These are phyloP conservation scores for Lyophyllum decastes DNA, from an alignment of 768 basidiomycete species.

Conservation along the genomic window DNA sequence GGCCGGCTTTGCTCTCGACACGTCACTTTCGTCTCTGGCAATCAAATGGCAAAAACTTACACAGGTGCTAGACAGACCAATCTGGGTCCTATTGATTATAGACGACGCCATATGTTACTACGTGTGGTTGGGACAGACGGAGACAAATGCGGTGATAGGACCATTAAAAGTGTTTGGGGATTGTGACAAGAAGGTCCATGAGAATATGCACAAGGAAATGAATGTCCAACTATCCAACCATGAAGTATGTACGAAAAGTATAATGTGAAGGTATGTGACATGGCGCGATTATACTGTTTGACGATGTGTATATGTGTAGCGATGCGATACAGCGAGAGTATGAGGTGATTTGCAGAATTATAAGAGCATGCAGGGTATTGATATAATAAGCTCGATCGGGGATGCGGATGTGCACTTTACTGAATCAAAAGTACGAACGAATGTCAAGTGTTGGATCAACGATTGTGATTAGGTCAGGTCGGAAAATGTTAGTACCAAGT, in stretches of 20 bases:
- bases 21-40: slow-evolving; percentile 27
- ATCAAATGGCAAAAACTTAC: not conserved
- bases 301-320: slow-evolving; percentile 27
- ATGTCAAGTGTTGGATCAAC: slow-evolving; percentile 18
- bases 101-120: slow-evolving; percentile 3
- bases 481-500: slow-evolving; percentile 4
- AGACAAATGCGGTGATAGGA: slow-evolving; percentile 11
- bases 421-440: slow-evolving; percentile 21
- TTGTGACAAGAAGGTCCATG: slow-evolving; percentile 8
- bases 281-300: slow-evolving; percentile 31
- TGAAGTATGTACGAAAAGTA: slow-evolving; percentile 16
- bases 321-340: slow-evolving; percentile 23
- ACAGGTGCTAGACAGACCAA: not conserved
- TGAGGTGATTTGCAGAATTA: slow-evolving; percentile 22
- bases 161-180: slow-evolving; percentile 10
- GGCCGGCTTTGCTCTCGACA: slow-evolving; percentile 38
- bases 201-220: slow-evolving; percentile 13
- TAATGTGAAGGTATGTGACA: slow-evolving; percentile 17
- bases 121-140: not conserved
- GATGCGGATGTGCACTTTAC: slow-evolving; percentile 5
- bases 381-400: slow-evolving; percentile 3
- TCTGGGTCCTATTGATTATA: not conserved
- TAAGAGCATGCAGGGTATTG: slow-evolving; percentile 22
- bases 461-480: slow-evolving; percentile 23
- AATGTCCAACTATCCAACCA: slow-evolving; percentile 19